A percentile compares a stretch with the other conserved stretches of the same genome.
Evolutionary conservation across 2,329 filamentous ascomycete genomes (phyloP).

Genomic region (Gremmenia infestans): DNA sequence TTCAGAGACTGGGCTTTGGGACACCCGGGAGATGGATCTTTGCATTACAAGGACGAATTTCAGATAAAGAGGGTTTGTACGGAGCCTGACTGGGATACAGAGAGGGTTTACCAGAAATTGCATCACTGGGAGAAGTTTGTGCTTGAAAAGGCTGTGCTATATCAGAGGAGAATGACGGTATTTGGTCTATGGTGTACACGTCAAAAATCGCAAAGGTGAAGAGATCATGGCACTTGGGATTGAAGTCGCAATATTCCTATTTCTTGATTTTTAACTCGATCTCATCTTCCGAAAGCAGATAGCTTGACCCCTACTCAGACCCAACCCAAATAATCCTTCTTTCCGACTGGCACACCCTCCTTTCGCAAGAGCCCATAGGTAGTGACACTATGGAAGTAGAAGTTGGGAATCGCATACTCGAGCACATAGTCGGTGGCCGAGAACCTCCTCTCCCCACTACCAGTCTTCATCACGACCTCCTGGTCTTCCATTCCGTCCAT

Average conservation of each 20-base stretch:
- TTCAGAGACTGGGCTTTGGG: no score
- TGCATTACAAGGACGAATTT: no score
- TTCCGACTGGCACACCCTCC: conserved; percentile 58
- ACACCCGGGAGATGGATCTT: no score
- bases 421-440: conserved; percentile 41
- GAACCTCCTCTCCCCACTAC: conserved; percentile 34
- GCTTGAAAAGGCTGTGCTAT: no score
- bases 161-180: no score
- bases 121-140: no score
- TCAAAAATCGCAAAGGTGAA: no score
- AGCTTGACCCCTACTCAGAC: neutral
- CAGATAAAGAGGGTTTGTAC: no score
- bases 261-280: neutral
- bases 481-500: conserved; percentile 40
- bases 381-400: conserved; percentile 58
- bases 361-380: conserved; percentile 57
- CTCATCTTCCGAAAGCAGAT: neutral
- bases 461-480: conserved; percentile 35
- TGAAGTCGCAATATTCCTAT: neutral
- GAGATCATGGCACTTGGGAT: no score
- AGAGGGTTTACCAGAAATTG: no score
- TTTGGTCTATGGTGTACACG: no score
- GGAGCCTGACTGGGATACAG: no score
- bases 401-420: conserved; percentile 50
- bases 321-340: conserved; percentile 46